Conservation (phyloP, 1,284 basidiomycete species). For the Xerocomus amazonicus region DNA sequence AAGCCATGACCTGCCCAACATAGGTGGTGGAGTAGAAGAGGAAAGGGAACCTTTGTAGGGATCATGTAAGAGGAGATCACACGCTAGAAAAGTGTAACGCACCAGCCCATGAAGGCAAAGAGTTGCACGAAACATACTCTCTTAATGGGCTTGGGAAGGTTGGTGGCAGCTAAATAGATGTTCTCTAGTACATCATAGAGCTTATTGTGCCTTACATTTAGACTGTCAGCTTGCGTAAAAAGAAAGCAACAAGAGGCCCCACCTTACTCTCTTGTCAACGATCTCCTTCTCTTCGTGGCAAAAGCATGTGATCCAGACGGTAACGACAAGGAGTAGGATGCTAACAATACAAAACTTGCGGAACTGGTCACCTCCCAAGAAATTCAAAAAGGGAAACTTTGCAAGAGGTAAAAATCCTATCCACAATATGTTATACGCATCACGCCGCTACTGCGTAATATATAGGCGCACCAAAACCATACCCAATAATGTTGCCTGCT, state of each 20-base stretch:
- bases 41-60: slow-evolving; percentile 78
- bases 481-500: slow-evolving; percentile 92
- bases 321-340: slow-evolving; percentile 73
- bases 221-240: slow-evolving; percentile 7
- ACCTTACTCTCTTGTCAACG: slow-evolving; percentile 44
- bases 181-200: slow-evolving; percentile 67
- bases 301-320: slow-evolving; percentile 85
- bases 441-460: background rate
- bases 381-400: slow-evolving; percentile 66
- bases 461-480: slow-evolving; percentile 67
- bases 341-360: slow-evolving; percentile 91
- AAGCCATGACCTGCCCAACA: slow-evolving; percentile 86
- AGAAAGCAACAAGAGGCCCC: slow-evolving; percentile 1
- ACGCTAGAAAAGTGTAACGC: slow-evolving; percentile 25
- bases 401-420: slow-evolving; percentile 83
- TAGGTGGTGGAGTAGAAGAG: slow-evolving; percentile 94
- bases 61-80: slow-evolving; percentile 1
- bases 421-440: background rate
- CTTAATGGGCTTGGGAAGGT: slow-evolving; percentile 78
- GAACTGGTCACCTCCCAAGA: slow-evolving; percentile 93
- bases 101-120: slow-evolving; percentile 92
- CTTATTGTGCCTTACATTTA: slow-evolving; percentile 36
- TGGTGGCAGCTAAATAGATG: slow-evolving; percentile 69
- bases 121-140: slow-evolving; percentile 89
- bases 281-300: slow-evolving; percentile 75